Evolutionary conservation across 805 yeast genomes (phyloP).

Genomic region (Ogataea zsoltii): DNA sequence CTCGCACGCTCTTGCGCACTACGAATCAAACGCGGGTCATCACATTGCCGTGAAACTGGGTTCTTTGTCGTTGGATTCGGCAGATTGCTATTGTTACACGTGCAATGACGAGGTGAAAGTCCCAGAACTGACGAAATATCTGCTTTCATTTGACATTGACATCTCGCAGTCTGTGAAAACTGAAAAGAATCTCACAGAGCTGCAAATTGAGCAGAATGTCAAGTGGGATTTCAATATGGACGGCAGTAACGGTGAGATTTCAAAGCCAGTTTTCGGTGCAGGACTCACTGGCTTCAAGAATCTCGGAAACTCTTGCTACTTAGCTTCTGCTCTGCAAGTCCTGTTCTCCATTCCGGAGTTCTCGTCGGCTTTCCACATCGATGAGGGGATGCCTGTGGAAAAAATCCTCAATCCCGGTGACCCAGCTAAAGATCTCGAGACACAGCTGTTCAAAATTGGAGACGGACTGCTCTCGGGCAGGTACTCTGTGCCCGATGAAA

Average conservation of each 20-base stretch:
- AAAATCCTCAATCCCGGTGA: slow-evolving; percentile 36
- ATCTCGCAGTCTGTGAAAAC: slow-evolving; percentile 58
- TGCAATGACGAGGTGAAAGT: slow-evolving; percentile 90
- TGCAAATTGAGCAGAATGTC: slow-evolving; percentile 89
- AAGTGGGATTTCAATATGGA: slow-evolving; percentile 91
- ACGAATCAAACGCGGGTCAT: slow-evolving; percentile 53
- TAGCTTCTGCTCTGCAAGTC: slow-evolving; percentile 78
- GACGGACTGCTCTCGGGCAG: slow-evolving; percentile 79
- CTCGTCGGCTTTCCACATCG: slow-evolving; percentile 39
- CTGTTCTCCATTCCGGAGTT: slow-evolving; percentile 50
- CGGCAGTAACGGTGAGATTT: slow-evolving; percentile 64
- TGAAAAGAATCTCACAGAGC: slow-evolving; percentile 84
- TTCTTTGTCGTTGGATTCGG: slow-evolving; percentile 73
- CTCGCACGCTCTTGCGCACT: slow-evolving; percentile 84
- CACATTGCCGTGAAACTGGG: slow-evolving; percentile 90
- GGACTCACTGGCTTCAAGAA: slow-evolving; percentile 84
- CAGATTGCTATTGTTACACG: slow-evolving; percentile 85
- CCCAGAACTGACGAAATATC: slow-evolving; percentile 48
- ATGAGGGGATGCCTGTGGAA: slow-evolving; percentile 37
- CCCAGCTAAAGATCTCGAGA: slow-evolving; percentile 65
- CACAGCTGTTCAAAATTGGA: slow-evolving; percentile 76
- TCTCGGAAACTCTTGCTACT: slow-evolving; percentile 90
- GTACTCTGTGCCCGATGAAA: slow-evolving; percentile 61
- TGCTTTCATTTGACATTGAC: slow-evolving; percentile 69
- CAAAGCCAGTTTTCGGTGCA: slow-evolving; percentile 69